phyloP scores from a whole-genome alignment of 257 asterid species.

The Misopates orontium region DNA sequence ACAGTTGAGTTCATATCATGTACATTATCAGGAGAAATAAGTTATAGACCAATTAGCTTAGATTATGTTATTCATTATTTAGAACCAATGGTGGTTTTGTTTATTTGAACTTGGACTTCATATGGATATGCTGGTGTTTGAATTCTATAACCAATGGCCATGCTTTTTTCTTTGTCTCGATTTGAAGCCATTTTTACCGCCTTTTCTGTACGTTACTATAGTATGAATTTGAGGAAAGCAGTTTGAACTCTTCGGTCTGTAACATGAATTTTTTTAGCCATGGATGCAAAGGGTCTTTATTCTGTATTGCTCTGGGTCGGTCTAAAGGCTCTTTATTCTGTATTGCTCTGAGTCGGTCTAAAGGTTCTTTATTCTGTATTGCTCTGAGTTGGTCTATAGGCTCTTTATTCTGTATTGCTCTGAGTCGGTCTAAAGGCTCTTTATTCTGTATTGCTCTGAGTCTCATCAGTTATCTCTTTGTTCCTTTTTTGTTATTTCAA shows the following conservation, averaged over 20 bases:
- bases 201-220: too few species aligned
- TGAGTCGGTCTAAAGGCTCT: too few species aligned
- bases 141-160: not conserved
- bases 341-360: too few species aligned
- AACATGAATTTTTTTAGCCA: too few species aligned
- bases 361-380: too few species aligned
- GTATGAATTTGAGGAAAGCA: not conserved
- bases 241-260: not conserved
- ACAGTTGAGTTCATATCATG: not conserved
- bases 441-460: too few species aligned
- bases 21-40: not conserved
- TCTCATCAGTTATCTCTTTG: too few species aligned
- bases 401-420: too few species aligned
- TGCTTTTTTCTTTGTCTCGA: not conserved
- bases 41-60: slow-evolving; percentile 2
- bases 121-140: not conserved
- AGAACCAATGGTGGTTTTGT: not conserved
- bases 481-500: not conserved
- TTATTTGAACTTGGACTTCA: not conserved
- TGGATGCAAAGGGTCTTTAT: not conserved
- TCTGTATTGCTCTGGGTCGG: not conserved
- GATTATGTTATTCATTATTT: not conserved
- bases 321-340: too few species aligned
- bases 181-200: too few species aligned
- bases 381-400: too few species aligned